Conservation (phyloP, 2,329 filamentous ascomycete species). For the Aureobasidium sp. region DNA sequence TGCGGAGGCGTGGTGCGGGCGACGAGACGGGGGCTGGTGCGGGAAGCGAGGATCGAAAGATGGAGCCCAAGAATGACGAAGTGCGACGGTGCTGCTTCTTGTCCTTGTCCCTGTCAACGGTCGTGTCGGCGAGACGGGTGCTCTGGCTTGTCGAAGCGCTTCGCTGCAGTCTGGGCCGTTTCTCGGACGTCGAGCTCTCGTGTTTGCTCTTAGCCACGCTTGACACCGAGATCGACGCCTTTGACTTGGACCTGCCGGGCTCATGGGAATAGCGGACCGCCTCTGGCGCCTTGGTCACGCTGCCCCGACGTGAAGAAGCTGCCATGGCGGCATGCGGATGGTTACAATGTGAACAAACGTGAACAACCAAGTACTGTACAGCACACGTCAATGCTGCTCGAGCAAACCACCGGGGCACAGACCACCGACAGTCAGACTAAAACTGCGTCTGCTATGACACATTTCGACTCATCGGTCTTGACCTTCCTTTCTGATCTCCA, state of each 20-base stretch:
- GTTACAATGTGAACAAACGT: too few species aligned
- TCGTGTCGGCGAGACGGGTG: not conserved
- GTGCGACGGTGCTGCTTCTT: not conserved
- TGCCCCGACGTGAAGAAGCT: not conserved
- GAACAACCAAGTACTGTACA: too few species aligned
- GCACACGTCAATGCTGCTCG: not conserved
- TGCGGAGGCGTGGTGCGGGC: conserved; percentile 9
- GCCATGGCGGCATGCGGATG: not conserved
- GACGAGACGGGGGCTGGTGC: conserved; percentile 12
- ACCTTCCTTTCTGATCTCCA: not conserved
- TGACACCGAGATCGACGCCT: not conserved
- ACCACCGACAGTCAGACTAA: not conserved
- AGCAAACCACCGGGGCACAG: not conserved
- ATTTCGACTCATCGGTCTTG: conserved; percentile 4
- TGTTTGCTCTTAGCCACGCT: not conserved
- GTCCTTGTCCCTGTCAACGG: not conserved
- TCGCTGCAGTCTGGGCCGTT: conserved; percentile 5
- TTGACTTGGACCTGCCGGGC: not conserved
- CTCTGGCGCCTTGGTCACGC: not conserved
- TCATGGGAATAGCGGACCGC: not conserved
- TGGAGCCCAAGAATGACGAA: conserved; percentile 17
- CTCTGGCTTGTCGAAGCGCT: not conserved
- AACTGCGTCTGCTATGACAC: conserved; percentile 7
- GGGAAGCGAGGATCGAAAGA: conserved; percentile 16
- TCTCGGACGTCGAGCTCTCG: not conserved